A percentile compares a stretch with the other conserved stretches of the same genome.
Evolutionary conservation across 345 rosid species (phyloP).

Genomic region (Triadica sebifera): DNA sequence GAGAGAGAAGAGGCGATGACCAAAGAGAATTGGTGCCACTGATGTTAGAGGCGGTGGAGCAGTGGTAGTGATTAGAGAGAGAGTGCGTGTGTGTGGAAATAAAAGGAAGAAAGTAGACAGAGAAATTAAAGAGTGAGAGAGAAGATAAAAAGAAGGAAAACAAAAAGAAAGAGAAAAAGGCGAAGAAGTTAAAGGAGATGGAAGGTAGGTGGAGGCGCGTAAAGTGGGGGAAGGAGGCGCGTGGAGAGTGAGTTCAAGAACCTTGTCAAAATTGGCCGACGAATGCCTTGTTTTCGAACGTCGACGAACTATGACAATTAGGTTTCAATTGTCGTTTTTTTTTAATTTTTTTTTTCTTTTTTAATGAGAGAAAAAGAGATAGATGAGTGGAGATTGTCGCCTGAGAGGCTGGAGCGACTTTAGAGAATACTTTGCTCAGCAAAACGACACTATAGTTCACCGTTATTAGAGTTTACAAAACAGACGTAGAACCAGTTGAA

Average conservation of each 20-base stretch:
- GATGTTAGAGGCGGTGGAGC: slow-evolving; percentile 3
- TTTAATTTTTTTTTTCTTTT: no score
- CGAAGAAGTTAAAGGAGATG: neutral
- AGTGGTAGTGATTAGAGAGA: slow-evolving; percentile 9
- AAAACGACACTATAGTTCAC: neutral
- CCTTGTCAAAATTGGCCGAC: slow-evolving; percentile 7
- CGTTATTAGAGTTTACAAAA: neutral
- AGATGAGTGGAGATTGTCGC: slow-evolving; percentile 4
- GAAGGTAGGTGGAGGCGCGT: slow-evolving; percentile 6
- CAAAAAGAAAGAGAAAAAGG: neutral
- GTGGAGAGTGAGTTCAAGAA: neutral
- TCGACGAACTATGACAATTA: no score
- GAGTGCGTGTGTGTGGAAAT: neutral
- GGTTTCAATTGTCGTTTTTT: slow-evolving; percentile 1
- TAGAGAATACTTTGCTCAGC: neutral
- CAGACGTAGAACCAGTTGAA: no score
- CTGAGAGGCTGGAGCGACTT: slow-evolving; percentile 4
- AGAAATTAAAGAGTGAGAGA: neutral
- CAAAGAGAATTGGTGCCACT: neutral
- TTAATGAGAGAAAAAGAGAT: neutral
- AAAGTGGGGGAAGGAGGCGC: neutral
- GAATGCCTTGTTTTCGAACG: neutral
- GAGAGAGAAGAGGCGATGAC: neutral
- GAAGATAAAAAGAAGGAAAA: neutral
- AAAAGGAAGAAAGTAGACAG: neutral